Evolutionary conservation across 1,139 yeast species (phyloP), one percentile per base, ranked within the genome.

Genomic region (Candida mesenterica): DNA sequence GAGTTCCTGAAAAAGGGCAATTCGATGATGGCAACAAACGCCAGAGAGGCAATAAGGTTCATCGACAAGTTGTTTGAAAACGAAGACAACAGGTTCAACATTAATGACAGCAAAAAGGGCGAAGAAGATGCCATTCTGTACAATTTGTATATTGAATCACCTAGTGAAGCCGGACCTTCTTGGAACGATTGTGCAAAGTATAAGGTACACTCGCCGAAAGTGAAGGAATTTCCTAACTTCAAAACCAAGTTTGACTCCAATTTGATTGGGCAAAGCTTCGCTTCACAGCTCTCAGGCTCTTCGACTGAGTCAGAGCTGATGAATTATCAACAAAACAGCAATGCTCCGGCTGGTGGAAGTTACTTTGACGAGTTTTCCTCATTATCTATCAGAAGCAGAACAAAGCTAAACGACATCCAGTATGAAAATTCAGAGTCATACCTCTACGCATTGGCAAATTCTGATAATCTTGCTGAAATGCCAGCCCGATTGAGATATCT

Each of bases 41-140:
- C 84, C 4, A 60, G 80, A 38, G 82, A 76, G 46, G 75, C 82
- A 19, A 66, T 78, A 19, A 57, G 68, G 32, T 74, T 77, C 44
- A 72, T 79, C 38, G 84, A 78, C 43, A 45, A 61, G 45, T 38
- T 62, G 49, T 49, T 59, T 38, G 67, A 67, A 40, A 15, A 41
- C 31, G 50, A 52, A 25, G 39, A 36, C 12, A 15, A 22, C 32
- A 23, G 18, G 17, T 4, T 15, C 28, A 29, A 20, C 14, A 16
- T 29, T 3, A 17, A 17, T 29, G 24, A 29, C 6, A 15, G 15
- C 10, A 13, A 12, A n/a, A n/a, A n/a, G 9, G 44, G 22, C 15
- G 44, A 41, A 7, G 44, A 40, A 30, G 44, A 42, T 2, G 41
- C 37, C 9, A 36, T 58, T 14, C 46, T 36, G 19, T 54, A 57